Conservation (phyloP, 2,329 filamentous ascomycete genomes). For the Phialemonium atrogriseum region DNA sequence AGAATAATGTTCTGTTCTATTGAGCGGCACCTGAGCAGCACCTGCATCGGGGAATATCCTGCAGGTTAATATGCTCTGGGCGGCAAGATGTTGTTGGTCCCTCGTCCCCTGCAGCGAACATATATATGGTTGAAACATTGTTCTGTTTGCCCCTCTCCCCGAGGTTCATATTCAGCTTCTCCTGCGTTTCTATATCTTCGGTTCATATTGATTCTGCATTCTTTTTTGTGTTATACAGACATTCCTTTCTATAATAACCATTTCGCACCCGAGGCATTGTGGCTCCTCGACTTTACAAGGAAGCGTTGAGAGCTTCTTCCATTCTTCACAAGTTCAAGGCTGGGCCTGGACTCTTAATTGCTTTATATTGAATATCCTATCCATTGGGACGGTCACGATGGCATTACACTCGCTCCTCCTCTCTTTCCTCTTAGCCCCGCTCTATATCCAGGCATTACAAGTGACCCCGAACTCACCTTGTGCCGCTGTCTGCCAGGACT, state of each 20-base stretch:
- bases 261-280: no score
- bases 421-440: slow-evolving; percentile 12
- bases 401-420: slow-evolving; percentile 11
- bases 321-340: not conserved
- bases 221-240: not conserved
- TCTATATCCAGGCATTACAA: slow-evolving; percentile 31
- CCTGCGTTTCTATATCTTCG: not conserved
- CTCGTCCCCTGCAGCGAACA: not conserved
- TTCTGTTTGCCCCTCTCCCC: not conserved
- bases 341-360: not conserved
- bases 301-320: no score
- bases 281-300: no score
- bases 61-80: slow-evolving; percentile 1
- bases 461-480: slow-evolving; percentile 48
- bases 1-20: no score
- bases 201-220: not conserved
- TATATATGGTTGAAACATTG: slow-evolving; percentile 1
- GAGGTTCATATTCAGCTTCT: not conserved
- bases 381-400: slow-evolving; percentile 8
- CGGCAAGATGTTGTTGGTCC: slow-evolving; percentile 1
- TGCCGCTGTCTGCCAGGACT: slow-evolving; percentile 39
- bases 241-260: not conserved
- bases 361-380: no score
- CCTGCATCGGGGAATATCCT: slow-evolving; percentile 4
- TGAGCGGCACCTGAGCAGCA: slow-evolving; percentile 1